Evolutionary conservation across 768 basidiomycete genomes (phyloP).

Genomic region (Calocera viscosa): DNA sequence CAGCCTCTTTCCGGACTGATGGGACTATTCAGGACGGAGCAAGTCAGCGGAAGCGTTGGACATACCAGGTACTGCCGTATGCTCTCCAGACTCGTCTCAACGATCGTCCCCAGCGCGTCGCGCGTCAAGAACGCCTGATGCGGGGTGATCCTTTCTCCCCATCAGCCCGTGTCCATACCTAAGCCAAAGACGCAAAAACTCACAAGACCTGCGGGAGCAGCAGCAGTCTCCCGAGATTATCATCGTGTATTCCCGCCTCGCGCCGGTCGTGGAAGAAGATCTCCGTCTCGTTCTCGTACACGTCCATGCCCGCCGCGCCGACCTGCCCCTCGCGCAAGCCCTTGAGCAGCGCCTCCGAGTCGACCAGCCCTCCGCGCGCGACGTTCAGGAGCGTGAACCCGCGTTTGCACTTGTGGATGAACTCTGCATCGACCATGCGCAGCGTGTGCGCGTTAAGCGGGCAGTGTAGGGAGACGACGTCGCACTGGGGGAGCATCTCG

Average conservation of each 20-base stretch:
- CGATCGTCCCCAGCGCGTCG: background rate
- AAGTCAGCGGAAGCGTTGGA: background rate
- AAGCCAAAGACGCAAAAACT: background rate
- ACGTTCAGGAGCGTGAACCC: constrained; percentile 27
- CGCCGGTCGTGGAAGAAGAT: constrained; percentile 18
- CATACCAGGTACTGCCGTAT: background rate
- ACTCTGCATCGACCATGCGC: constrained; percentile 20
- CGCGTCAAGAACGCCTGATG: background rate
- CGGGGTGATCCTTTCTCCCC: background rate
- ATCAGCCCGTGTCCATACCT: background rate
- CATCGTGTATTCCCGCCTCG: constrained; percentile 19
- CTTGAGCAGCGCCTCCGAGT: constrained; percentile 19
- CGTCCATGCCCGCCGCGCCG: constrained; percentile 19
- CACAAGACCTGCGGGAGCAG: constrained; percentile 19
- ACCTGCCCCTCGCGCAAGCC: constrained; percentile 17
- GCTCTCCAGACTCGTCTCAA: background rate
- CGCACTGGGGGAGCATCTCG: constrained; percentile 21
- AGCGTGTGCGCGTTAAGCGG: constrained; percentile 23
- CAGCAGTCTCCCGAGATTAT: constrained; percentile 16
- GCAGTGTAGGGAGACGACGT: constrained; percentile 29
- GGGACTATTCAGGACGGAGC: background rate
- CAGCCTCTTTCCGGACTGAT: background rate
- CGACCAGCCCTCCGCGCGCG: constrained; percentile 24
- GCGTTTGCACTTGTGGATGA: constrained; percentile 23
- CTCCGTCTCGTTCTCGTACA: constrained; percentile 19